phyloP scores from a whole-genome alignment of 2,329 filamentous ascomycete genomes.

The Colletotrichum salicis region DNA sequence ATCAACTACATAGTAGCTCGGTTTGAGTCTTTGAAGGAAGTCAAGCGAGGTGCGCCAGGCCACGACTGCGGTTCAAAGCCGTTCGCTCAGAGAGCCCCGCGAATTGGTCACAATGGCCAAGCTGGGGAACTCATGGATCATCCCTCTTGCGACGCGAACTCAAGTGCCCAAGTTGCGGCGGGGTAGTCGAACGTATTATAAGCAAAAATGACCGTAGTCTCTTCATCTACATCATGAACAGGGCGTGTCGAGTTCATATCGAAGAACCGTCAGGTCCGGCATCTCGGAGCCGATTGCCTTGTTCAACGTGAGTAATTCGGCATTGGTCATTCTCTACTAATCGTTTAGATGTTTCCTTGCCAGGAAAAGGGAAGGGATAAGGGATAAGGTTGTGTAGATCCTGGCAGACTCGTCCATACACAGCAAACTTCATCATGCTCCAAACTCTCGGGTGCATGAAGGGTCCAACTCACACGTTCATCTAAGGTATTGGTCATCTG shows the following conservation, averaged over 20 bases:
- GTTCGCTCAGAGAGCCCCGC: neutral
- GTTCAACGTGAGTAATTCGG: neutral
- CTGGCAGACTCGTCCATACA: neutral
- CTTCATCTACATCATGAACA: neutral
- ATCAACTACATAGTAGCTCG: neutral
- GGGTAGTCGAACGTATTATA: neutral
- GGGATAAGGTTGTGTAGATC: constrained; percentile 1
- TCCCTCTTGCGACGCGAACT: constrained; percentile 9
- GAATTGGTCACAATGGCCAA: constrained; percentile 3
- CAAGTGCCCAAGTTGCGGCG: neutral
- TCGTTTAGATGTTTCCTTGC: neutral
- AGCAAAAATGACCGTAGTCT: neutral
- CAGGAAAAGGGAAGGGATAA: neutral
- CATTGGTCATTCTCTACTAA: neutral
- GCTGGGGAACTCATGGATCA: constrained; percentile 3
- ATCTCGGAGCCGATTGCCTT: neutral
- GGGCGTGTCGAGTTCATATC: neutral
- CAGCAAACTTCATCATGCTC: neutral
- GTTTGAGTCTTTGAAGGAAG: neutral
- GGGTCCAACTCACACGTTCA: neutral
- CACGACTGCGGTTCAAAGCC: neutral
- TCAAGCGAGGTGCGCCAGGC: neutral
- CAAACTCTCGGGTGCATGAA: neutral
- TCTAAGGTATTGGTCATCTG: neutral
- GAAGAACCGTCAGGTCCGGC: too few relatives aligned